Percentiles rank a stretch among this genome's conserved stretches.
Conservation (phyloP, 2,329 filamentous ascomycete genomes). For the Curvularia sp. region DNA sequence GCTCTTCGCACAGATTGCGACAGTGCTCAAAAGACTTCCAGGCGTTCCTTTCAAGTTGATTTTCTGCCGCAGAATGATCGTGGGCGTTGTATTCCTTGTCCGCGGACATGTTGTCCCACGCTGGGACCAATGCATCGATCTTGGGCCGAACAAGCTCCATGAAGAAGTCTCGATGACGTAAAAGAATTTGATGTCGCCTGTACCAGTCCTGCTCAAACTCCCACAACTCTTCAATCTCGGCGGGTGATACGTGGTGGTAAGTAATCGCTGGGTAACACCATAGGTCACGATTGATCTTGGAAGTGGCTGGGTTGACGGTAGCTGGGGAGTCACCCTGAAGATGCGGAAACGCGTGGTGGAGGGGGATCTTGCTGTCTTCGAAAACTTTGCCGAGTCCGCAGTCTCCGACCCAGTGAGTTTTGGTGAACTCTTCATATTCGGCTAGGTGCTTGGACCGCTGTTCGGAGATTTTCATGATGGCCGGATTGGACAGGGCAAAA, state of each 20-base stretch:
- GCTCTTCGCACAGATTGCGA: slow-evolving; percentile 44
- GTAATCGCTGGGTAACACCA: slow-evolving; percentile 56
- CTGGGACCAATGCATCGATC: slow-evolving; percentile 29
- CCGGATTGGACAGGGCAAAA: slow-evolving; percentile 54
- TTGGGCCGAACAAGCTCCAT: slow-evolving; percentile 44
- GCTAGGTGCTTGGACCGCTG: slow-evolving; percentile 39
- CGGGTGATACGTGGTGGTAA: slow-evolving; percentile 50
- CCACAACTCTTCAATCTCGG: slow-evolving; percentile 51
- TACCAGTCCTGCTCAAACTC: slow-evolving; percentile 52
- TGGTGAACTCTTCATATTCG: slow-evolving; percentile 50
- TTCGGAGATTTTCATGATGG: slow-evolving; percentile 47
- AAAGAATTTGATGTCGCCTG: slow-evolving; percentile 41
- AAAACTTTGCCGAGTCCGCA: slow-evolving; percentile 50
- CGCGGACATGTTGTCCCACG: slow-evolving; percentile 50
- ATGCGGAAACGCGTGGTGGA: slow-evolving; percentile 54
- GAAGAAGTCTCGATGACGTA: slow-evolving; percentile 51
- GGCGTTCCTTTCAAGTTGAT: slow-evolving; percentile 41
- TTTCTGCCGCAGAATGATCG: slow-evolving; percentile 32
- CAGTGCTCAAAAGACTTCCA: slow-evolving; percentile 49
- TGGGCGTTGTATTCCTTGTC: slow-evolving; percentile 49
- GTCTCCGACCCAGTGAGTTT: slow-evolving; percentile 51
- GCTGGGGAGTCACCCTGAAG: slow-evolving; percentile 56
- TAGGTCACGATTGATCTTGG: slow-evolving; percentile 47
- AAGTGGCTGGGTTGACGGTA: slow-evolving; percentile 49
- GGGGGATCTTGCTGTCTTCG: slow-evolving; percentile 44